Percentiles rank a stretch among this genome's conserved stretches.
These are phyloP conservation scores for Strobilomyces dryophilus DNA, from an alignment of 768 basidiomycete genomes.

Conservation along the genomic window DNA sequence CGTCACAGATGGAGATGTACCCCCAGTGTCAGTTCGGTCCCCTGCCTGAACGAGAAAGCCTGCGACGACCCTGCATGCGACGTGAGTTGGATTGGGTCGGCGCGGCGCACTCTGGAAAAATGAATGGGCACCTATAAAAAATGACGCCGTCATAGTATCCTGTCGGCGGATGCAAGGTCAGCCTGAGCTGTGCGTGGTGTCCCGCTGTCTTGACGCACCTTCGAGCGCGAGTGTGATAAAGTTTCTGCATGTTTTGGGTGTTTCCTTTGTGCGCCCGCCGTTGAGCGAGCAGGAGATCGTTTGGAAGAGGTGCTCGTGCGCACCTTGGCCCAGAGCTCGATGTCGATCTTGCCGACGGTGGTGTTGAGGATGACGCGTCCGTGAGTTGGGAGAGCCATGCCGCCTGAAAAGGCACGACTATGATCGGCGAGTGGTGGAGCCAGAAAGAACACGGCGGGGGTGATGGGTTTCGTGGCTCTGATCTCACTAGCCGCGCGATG, in stretches of 20 bases:
- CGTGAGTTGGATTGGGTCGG: background rate
- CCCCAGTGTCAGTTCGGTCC: constrained; percentile 89
- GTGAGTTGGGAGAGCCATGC: constrained; percentile 80
- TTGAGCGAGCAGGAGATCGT: background rate
- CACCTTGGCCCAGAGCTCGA: constrained; percentile 93
- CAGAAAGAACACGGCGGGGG: too few relatives aligned
- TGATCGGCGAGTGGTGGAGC: too few relatives aligned
- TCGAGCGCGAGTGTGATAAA: constrained; percentile 87
- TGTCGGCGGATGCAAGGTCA: constrained; percentile 28
- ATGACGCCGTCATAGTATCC: constrained; percentile 97
- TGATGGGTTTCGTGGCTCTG: too few relatives aligned
- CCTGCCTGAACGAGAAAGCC: constrained; percentile 96
- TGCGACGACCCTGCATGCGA: constrained; percentile 65
- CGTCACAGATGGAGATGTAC: constrained; percentile 30
- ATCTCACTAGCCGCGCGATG: too few relatives aligned
- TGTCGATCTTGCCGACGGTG: constrained; percentile 81
- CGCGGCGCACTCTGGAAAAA: too few relatives aligned
- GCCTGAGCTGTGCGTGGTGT: background rate
- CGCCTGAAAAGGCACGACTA: too few relatives aligned
- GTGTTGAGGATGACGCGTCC: constrained; percentile 88
- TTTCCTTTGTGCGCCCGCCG: constrained; percentile 53
- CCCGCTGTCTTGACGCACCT: constrained; percentile 47
- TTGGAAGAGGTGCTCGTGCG: constrained; percentile 1
- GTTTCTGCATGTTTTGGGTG: constrained; percentile 91
- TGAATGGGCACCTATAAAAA: constrained; percentile 72